These are phyloP conservation scores for Adenanthera pavonina DNA, from an alignment of 306 rosid species.

Conservation along the genomic window DNA sequence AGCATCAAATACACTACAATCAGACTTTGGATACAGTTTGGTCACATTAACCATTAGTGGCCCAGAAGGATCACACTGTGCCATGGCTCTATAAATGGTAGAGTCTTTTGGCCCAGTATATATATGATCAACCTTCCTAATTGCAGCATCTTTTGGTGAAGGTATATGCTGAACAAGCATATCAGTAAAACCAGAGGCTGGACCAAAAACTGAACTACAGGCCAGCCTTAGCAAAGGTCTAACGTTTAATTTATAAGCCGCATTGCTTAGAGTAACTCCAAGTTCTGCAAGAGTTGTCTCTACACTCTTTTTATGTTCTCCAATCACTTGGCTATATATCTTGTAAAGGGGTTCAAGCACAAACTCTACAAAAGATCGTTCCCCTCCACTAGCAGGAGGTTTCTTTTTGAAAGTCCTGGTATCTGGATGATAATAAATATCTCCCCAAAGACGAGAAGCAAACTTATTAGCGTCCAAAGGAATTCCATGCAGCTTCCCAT, in stretches of 20 bases:
- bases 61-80: conserved; percentile 81
- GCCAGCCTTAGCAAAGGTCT: conserved; percentile 95
- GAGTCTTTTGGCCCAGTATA: conserved; percentile 94
- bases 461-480: conserved; percentile 78
- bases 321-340: conserved; percentile 96
- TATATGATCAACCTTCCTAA: conserved; percentile 84
- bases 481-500: conserved; percentile 87
- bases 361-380: conserved; percentile 94
- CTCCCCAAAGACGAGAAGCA: conserved; percentile 98
- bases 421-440: conserved; percentile 80
- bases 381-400: conserved; percentile 89
- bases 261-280: conserved; percentile 93
- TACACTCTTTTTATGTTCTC: conserved; percentile 97
- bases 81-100: conserved; percentile 81
- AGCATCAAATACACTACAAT: conserved; percentile 97
- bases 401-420: conserved; percentile 79
- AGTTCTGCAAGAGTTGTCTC: conserved; percentile 96
- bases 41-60: conserved; percentile 94
- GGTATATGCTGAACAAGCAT: conserved; percentile 97
- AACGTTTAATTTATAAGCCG: conserved; percentile 91
- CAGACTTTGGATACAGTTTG: conserved; percentile 94
- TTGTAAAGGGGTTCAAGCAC: conserved; percentile 92
- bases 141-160: conserved; percentile 86
- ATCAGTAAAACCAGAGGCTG: conserved; percentile 89
- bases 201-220: conserved; percentile 94